Percentiles rank a stretch among this genome's conserved stretches.
Evolutionary conservation across 148 eudicot species (phyloP).

Genomic region (Chenopodium album): DNA sequence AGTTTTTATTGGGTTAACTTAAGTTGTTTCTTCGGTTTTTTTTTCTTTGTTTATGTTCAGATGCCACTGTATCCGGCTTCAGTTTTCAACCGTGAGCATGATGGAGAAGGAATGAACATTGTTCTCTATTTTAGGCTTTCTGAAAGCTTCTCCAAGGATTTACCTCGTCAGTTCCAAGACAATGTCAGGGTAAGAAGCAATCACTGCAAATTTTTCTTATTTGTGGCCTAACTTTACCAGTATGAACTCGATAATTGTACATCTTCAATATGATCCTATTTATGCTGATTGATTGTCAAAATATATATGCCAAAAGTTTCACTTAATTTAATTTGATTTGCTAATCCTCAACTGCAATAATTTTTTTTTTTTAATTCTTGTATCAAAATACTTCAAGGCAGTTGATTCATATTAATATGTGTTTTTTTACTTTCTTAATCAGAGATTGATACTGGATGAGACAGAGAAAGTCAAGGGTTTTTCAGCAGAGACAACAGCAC

Average conservation of each 20-base stretch:
- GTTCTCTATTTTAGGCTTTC: slow-evolving; percentile 83
- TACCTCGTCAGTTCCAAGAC: slow-evolving; percentile 78
- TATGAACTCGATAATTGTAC: background rate
- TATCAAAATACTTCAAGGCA: background rate
- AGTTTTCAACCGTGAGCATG: slow-evolving; percentile 70
- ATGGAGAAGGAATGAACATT: slow-evolving; percentile 84
- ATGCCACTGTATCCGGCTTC: slow-evolving; percentile 83
- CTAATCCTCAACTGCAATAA: background rate
- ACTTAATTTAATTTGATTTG: background rate
- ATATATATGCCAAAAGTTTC: background rate
- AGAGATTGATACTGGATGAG: slow-evolving; percentile 82
- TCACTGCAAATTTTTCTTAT: background rate
- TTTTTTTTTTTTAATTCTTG: background rate
- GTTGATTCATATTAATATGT: background rate
- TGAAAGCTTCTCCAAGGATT: slow-evolving; percentile 64
- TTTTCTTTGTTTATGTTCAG: slow-evolving; percentile 29
- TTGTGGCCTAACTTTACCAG: background rate
- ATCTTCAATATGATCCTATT: background rate
- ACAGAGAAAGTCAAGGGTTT: slow-evolving; percentile 69
- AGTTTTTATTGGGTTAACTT: background rate
- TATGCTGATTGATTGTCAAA: background rate
- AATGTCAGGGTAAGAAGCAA: slow-evolving; percentile 59
- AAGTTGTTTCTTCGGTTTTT: background rate
- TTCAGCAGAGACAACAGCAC: slow-evolving; percentile 55
- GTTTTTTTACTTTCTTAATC: slow-evolving; percentile 16